A percentile compares a stretch with the other conserved stretches of the same genome.
Conservation (phyloP, 225 moss, liverwort and hornwort species). For the Climacium dendroides region DNA sequence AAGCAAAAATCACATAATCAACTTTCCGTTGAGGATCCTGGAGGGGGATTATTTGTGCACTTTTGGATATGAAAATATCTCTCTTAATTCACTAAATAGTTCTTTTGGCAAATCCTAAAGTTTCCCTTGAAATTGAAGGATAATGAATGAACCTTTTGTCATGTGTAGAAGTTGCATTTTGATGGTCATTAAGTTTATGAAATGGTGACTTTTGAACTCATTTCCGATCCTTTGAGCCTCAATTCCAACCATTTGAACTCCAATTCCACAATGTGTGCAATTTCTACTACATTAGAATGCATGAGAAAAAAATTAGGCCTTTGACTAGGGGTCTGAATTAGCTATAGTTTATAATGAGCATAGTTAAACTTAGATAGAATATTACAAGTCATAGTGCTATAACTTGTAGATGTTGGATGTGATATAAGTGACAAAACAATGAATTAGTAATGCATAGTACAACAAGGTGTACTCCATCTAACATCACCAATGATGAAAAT, state of each 20-base stretch:
- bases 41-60: rapidly evolving
- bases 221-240: not conserved
- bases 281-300: not conserved
- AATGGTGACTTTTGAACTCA: not conserved
- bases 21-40: too few species aligned
- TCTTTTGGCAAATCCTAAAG: not conserved
- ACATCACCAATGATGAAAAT: not conserved
- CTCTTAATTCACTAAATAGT: rapidly evolving
- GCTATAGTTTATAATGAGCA: rapidly evolving
- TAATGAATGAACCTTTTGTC: not conserved
- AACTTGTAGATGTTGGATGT: not conserved
- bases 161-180: rapidly evolving
- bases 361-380: rapidly evolving
- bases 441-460: not conserved
- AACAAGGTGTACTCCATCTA: not conserved
- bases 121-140: not conserved
- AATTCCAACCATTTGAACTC: not conserved
- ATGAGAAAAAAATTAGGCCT: rapidly evolving
- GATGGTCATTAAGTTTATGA: not conserved
- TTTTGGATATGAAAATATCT: not conserved
- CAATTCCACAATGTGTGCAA: too few species aligned
- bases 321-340: rapidly evolving
- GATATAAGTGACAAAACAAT: not conserved
- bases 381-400: not conserved
- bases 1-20: not conserved